Percentiles rank a stretch among this genome's conserved stretches.
Conservation (phyloP, 805 yeast genomes). For the Pichia insulana region DNA sequence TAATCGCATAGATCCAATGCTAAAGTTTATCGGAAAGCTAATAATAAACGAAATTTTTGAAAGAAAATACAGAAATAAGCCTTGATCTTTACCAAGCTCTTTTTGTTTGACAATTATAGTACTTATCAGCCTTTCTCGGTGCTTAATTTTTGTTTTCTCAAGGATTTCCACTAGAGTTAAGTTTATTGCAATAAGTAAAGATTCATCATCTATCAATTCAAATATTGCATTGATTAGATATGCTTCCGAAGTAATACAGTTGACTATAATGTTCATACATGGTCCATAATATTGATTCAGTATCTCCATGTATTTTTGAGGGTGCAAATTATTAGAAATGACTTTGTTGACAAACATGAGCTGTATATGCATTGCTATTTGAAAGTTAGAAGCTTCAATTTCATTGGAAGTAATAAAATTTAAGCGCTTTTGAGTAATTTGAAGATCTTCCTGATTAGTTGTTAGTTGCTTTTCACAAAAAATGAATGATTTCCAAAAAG, state of each 20-base stretch:
- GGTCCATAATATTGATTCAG: neutral
- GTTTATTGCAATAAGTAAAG: conserved; percentile 2
- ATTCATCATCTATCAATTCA: conserved; percentile 6
- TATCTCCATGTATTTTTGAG: neutral
- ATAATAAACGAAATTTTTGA: conserved; percentile 19
- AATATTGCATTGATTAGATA: neutral
- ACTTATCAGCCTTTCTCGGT: conserved; percentile 19
- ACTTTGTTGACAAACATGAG: conserved; percentile 1
- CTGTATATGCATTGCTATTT: neutral
- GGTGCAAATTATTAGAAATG: neutral
- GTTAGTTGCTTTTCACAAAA: conserved; percentile 26
- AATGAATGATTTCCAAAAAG: conserved; percentile 23
- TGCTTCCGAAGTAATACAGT: neutral
- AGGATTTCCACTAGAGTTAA: conserved; percentile 19
- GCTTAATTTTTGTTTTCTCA: conserved; percentile 13
- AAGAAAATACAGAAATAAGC: conserved; percentile 25
- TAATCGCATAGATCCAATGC: conserved; percentile 13
- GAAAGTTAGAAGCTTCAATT: neutral
- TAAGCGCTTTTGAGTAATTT: conserved; percentile 3
- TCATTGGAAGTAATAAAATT: conserved; percentile 3
- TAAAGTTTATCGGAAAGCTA: conserved; percentile 21
- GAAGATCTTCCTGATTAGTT: neutral
- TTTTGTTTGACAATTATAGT: conserved; percentile 19
- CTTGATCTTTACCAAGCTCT: conserved; percentile 20
- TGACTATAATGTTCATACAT: conserved; percentile 6